phyloP scores from a whole-genome alignment of 352 stramenopile species.

The Pythium guiyangense region DNA sequence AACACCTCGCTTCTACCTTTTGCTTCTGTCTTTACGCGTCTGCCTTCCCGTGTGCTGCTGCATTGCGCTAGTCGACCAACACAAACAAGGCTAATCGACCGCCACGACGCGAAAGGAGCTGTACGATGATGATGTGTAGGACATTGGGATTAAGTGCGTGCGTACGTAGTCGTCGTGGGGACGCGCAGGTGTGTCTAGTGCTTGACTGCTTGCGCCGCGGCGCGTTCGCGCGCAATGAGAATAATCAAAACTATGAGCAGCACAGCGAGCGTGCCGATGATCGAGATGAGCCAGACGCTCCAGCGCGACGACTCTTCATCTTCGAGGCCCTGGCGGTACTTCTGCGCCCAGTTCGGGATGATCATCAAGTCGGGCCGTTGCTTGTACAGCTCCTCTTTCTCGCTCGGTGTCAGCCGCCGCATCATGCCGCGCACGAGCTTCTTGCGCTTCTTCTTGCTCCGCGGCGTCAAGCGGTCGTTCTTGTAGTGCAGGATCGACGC shows the following conservation, averaged over 20 bases:
- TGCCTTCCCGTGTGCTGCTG: too few relatives aligned
- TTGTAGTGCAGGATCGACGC: slow-evolving; percentile 57
- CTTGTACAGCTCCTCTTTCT: slow-evolving; percentile 84
- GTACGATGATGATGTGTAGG: too few relatives aligned
- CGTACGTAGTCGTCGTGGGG: too few relatives aligned
- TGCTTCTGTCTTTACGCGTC: too few relatives aligned
- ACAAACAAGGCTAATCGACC: too few relatives aligned
- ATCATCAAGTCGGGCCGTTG: slow-evolving; percentile 84
- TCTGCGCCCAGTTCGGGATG: slow-evolving; percentile 85
- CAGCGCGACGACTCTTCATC: slow-evolving; percentile 63
- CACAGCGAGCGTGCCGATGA: slow-evolving; percentile 65
- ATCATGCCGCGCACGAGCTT: slow-evolving; percentile 75
- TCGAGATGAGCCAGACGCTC: slow-evolving; percentile 72
- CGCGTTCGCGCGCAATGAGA: slow-evolving; percentile 57
- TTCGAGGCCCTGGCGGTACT: slow-evolving; percentile 81
- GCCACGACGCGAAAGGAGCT: too few relatives aligned
- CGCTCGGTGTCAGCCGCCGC: slow-evolving; percentile 66
- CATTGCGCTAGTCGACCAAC: too few relatives aligned
- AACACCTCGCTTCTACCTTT: neutral
- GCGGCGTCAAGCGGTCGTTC: slow-evolving; percentile 52
- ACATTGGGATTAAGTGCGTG: neutral
- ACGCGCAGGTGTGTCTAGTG: neutral
- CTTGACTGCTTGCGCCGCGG: slow-evolving; percentile 14
- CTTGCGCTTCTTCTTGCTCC: slow-evolving; percentile 79
- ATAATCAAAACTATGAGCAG: slow-evolving; percentile 78